These are phyloP conservation scores for Zalaria obscura DNA, from an alignment of 2,329 filamentous ascomycete genomes.

Conservation along the genomic window DNA sequence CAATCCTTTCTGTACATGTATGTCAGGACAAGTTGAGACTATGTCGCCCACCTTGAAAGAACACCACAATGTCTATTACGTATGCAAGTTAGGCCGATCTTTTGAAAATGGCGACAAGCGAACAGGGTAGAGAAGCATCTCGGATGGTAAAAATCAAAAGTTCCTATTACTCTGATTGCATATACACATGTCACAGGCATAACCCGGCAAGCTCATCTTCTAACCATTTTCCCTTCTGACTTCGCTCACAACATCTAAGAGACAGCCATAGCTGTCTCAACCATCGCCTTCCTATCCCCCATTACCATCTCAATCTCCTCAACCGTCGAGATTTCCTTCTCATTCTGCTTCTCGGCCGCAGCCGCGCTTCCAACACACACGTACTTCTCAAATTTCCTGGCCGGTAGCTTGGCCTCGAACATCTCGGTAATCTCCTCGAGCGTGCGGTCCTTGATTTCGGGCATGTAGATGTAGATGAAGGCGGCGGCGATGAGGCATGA, in stretches of 20 bases:
- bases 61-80: no score
- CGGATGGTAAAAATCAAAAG: no score
- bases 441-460: slow-evolving; percentile 39
- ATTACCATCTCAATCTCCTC: slow-evolving; percentile 1
- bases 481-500: slow-evolving; percentile 17
- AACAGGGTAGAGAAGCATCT: no score
- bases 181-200: no score
- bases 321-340: not conserved
- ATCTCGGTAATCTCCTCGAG: slow-evolving; percentile 43
- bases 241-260: not conserved
- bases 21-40: no score
- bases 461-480: slow-evolving; percentile 34
- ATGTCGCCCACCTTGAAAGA: no score
- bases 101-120: no score
- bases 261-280: not conserved
- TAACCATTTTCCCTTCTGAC: no score
- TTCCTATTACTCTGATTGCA: no score
- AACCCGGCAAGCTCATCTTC: no score
- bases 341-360: slow-evolving; percentile 1
- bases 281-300: not conserved
- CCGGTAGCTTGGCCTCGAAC: slow-evolving; percentile 27
- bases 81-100: no score
- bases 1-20: no score
- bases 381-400: slow-evolving; percentile 29
- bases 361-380: slow-evolving; percentile 13